phyloP scores from a whole-genome alignment of 345 rosid species.

The Gossypium mustelinum region DNA sequence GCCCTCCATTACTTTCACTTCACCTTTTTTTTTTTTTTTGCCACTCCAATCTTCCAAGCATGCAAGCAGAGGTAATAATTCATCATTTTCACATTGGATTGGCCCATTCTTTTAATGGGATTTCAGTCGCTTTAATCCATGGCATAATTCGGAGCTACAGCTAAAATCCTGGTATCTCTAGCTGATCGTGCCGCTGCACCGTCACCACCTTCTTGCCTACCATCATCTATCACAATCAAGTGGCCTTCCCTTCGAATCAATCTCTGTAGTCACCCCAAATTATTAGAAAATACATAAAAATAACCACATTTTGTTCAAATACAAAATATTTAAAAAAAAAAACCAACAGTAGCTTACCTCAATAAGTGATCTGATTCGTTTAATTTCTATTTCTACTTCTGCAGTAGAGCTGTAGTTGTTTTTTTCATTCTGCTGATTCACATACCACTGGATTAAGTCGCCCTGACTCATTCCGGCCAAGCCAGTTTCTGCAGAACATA shows the following conservation, averaged over 20 bases:
- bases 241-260: conserved; percentile 81
- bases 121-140: conserved; percentile 41
- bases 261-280: conserved; percentile 44
- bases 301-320: background rate
- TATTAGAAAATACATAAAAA: background rate
- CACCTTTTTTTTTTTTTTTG: background rate
- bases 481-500: conserved; percentile 46
- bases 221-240: conserved; percentile 77
- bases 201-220: conserved; percentile 46
- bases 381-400: conserved; percentile 65
- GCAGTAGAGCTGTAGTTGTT: conserved; percentile 62
- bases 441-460: conserved; percentile 81
- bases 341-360: conserved; percentile 46
- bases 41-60: background rate
- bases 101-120: background rate
- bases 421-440: conserved; percentile 84
- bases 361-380: conserved; percentile 66
- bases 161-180: conserved; percentile 75
- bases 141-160: conserved; percentile 83
- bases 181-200: conserved; percentile 35
- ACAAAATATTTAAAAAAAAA: background rate
- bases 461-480: conserved; percentile 83
- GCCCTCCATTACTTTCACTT: no score
- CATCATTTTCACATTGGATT: background rate
- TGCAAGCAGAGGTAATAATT: background rate